These are phyloP conservation scores for Fusarium pseudocircinatum DNA, from an alignment of 2,329 filamentous ascomycete genomes.

Conservation along the genomic window DNA sequence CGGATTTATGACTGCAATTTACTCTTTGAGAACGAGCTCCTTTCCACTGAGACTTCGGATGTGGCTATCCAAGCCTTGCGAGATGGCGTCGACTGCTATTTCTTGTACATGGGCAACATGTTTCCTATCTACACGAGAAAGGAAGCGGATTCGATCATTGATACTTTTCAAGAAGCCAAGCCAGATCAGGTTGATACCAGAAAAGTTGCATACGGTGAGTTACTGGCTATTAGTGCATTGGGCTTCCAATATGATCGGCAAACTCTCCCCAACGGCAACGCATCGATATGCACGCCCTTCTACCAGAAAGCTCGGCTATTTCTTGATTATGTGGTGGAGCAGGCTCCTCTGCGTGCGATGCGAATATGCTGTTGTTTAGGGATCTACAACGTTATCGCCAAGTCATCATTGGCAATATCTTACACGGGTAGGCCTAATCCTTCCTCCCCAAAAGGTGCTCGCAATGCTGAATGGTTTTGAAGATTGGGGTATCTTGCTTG, in stretches of 20 bases:
- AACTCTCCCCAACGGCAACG: fast-evolving
- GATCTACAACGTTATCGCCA: background rate
- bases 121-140: background rate
- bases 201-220: background rate
- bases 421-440: background rate
- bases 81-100: background rate
- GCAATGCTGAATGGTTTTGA: no score
- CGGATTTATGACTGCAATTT: background rate
- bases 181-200: fast-evolving
- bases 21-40: background rate
- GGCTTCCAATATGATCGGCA: background rate
- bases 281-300: background rate
- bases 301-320: background rate
- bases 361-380: background rate
- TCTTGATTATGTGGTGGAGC: background rate
- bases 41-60: fast-evolving
- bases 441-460: background rate
- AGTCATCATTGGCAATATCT: background rate
- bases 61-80: background rate
- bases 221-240: background rate
- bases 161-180: background rate
- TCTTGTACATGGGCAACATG: background rate
- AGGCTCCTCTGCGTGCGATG: background rate
- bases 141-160: fast-evolving
- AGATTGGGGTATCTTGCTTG: background rate